Conservation (phyloP, 2,329 filamentous ascomycete species). For the Dactylonectria estremocensis region DNA sequence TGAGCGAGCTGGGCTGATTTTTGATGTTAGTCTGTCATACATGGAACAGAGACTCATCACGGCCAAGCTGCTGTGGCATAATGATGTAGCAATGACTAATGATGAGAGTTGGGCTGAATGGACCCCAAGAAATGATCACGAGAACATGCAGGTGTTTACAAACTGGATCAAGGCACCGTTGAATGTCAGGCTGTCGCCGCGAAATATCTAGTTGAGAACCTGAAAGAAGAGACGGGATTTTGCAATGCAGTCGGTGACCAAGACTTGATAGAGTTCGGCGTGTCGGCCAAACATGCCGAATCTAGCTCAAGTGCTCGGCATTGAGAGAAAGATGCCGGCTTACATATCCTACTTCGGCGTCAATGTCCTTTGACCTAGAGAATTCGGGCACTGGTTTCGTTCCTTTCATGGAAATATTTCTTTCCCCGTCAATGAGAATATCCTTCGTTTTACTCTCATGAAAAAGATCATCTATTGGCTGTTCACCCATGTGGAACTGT, state of each 20-base stretch:
- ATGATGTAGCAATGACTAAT: conserved; percentile 56
- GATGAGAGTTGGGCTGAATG: conserved; percentile 43
- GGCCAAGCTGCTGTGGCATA: conserved; percentile 63
- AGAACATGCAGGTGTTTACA: conserved; percentile 45
- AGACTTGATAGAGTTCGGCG: neutral
- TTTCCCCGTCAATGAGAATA: neutral
- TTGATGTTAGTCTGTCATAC: conserved; percentile 60
- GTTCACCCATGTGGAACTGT: neutral
- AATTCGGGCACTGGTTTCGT: neutral
- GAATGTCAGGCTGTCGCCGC: conserved; percentile 29
- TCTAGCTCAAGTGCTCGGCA: neutral
- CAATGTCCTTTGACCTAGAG: neutral
- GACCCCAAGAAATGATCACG: conserved; percentile 44
- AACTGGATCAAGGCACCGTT: conserved; percentile 50
- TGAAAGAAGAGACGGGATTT: neutral
- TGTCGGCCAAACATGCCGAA: neutral
- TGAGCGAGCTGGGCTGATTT: conserved; percentile 27
- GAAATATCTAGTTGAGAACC: neutral
- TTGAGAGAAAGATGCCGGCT: neutral
- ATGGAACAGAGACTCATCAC: conserved; percentile 66
- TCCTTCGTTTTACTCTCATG: neutral
- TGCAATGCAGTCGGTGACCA: neutral
- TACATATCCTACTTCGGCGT: neutral
- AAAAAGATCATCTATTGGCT: neutral
- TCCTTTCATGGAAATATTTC: neutral